A percentile compares a stretch with the other conserved stretches of the same genome.
Evolutionary conservation across 78 protist genomes (phyloP).

Genomic region (Tieghemostelium lacteum): DNA sequence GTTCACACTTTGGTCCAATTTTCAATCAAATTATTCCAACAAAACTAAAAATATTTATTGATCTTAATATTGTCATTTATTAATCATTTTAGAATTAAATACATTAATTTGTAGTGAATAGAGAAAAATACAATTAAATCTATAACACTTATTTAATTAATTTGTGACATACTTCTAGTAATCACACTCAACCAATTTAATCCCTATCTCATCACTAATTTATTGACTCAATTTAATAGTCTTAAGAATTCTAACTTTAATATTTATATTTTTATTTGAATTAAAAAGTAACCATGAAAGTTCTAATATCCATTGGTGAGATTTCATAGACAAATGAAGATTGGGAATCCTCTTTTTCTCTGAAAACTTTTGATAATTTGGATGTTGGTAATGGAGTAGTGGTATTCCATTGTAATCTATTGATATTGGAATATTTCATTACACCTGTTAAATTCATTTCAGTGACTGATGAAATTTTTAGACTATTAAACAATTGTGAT

Average conservation of each 20-base stretch:
- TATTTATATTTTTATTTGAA: neutral
- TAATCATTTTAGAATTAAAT: no score
- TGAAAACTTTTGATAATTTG: neutral
- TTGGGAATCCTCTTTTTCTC: neutral
- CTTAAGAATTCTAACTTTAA: neutral
- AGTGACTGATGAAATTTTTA: slow-evolving; percentile 38
- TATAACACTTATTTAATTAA: no score
- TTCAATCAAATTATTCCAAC: neutral
- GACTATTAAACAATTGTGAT: neutral
- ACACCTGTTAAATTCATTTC: slow-evolving; percentile 69
- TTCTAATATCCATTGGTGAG: slow-evolving; percentile 76
- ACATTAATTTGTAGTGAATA: no score
- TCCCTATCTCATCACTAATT: no score
- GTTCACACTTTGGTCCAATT: neutral
- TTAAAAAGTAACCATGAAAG: slow-evolving; percentile 43
- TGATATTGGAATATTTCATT: slow-evolving; percentile 15
- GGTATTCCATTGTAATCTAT: slow-evolving; percentile 48
- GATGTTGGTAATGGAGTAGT: neutral
- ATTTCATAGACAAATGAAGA: neutral
- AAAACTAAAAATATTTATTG: no score
- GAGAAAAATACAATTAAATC: no score
- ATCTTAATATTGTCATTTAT: no score
- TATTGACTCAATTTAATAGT: no score
- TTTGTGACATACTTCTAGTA: no score
- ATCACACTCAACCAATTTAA: no score